phyloP scores from a whole-genome alignment of 2,329 filamentous ascomycete species.

The Scytalidium lignicola region DNA sequence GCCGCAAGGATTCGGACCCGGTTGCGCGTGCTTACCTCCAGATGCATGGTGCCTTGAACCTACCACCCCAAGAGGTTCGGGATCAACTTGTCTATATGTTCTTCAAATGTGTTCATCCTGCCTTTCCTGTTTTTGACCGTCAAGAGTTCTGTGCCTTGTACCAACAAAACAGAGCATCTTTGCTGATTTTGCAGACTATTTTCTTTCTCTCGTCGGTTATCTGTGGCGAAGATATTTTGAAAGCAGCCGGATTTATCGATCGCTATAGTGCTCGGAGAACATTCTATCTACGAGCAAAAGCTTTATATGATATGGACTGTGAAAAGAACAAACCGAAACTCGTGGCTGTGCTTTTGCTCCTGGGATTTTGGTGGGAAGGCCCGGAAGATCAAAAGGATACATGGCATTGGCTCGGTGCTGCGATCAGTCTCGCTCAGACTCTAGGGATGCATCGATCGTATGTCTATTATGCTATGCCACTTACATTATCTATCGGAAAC shows the following conservation, averaged over 20 bases:
- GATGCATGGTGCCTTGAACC: not conserved
- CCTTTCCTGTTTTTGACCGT: not conserved
- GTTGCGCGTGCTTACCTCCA: too few relatives aligned
- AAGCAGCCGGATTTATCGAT: not conserved
- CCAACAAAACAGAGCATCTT: not conserved
- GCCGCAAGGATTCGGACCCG: not conserved
- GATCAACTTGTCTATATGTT: not conserved
- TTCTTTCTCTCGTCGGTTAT: not conserved
- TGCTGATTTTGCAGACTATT: not conserved
- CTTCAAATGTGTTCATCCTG: not conserved
- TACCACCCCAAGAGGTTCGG: not conserved
- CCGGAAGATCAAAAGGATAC: constrained; percentile 43
- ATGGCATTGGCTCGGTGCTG: constrained; percentile 44
- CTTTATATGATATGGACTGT: constrained; percentile 43
- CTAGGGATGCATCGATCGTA: constrained; percentile 37
- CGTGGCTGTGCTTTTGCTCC: constrained; percentile 46
- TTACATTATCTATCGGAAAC: too few relatives aligned
- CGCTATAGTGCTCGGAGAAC: not conserved
- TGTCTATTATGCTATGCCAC: too few relatives aligned
- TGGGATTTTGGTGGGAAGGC: constrained; percentile 51
- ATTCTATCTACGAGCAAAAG: not conserved
- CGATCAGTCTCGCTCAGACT: constrained; percentile 47
- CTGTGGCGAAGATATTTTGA: not conserved
- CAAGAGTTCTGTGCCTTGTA: not conserved
- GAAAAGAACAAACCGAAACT: constrained; percentile 45